Evolutionary conservation across 2,329 filamentous ascomycete genomes (phyloP).

Genomic region (Tolypocladium guangdongense): DNA sequence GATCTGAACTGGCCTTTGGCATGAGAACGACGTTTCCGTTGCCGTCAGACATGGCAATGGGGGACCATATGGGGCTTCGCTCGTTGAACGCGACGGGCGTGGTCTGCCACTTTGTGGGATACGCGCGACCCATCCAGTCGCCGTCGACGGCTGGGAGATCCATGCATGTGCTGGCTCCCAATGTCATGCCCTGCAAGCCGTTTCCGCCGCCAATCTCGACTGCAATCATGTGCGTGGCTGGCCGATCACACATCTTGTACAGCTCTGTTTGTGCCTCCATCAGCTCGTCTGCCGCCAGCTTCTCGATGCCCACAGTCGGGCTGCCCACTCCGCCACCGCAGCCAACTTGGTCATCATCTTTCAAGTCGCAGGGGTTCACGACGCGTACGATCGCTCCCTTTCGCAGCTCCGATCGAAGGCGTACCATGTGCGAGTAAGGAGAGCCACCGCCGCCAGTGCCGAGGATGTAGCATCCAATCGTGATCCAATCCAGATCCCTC

Average conservation of each 20-base stretch:
- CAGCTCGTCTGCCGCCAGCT: constrained; percentile 46
- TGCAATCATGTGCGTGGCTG: constrained; percentile 46
- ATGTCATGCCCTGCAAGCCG: constrained; percentile 45
- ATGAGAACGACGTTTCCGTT: constrained; percentile 41
- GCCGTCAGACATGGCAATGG: constrained; percentile 37
- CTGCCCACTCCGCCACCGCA: constrained; percentile 48
- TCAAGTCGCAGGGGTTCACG: constrained; percentile 37
- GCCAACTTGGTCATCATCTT: constrained; percentile 39
- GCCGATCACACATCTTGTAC: constrained; percentile 35
- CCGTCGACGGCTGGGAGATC: constrained; percentile 40
- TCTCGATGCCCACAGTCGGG: constrained; percentile 50
- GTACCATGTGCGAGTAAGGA: constrained; percentile 40
- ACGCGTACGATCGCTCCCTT: constrained; percentile 39
- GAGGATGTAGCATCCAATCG: constrained; percentile 49
- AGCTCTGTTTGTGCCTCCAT: constrained; percentile 39
- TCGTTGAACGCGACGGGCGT: constrained; percentile 42
- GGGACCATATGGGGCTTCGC: constrained; percentile 31
- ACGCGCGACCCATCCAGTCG: constrained; percentile 47
- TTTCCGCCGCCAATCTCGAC: constrained; percentile 59
- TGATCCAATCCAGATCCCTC: constrained; percentile 45
- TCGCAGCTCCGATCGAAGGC: constrained; percentile 38
- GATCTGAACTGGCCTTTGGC: constrained; percentile 33
- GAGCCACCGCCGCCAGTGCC: constrained; percentile 50
- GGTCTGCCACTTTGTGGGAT: constrained; percentile 44
- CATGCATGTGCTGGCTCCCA: constrained; percentile 42